These are phyloP conservation scores for Fusarium armeniacum DNA, from an alignment of 2,329 filamentous ascomycete species.

Conservation along the genomic window DNA sequence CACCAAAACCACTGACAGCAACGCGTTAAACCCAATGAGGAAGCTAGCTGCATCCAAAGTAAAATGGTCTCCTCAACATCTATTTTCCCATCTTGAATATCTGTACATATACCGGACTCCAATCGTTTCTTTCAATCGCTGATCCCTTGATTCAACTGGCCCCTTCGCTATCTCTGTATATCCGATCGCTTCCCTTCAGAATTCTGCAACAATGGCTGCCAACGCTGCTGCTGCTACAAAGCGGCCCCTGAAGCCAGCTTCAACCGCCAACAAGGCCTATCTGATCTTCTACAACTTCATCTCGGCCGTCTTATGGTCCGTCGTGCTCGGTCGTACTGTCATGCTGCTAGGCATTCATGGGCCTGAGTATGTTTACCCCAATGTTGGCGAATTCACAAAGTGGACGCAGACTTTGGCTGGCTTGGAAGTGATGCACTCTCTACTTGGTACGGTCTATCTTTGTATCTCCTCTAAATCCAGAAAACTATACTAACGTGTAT, in stretches of 20 bases:
- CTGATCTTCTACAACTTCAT: slow-evolving; percentile 87
- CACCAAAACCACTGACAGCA: slow-evolving; percentile 19
- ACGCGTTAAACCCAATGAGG: slow-evolving; percentile 39
- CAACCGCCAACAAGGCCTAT: slow-evolving; percentile 71
- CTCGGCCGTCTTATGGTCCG: slow-evolving; percentile 82
- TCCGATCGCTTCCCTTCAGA: neutral
- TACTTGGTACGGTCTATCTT: slow-evolving; percentile 70
- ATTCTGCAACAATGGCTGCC: slow-evolving; percentile 40
- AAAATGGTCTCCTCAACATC: slow-evolving; percentile 41
- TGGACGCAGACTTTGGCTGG: slow-evolving; percentile 87
- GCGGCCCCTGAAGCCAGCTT: slow-evolving; percentile 47
- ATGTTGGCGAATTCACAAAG: slow-evolving; percentile 76
- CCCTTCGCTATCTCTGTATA: neutral
- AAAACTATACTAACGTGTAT: slow-evolving; percentile 7
- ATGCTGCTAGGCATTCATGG: slow-evolving; percentile 67
- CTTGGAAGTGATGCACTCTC: slow-evolving; percentile 86
- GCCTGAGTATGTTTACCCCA: slow-evolving; percentile 70
- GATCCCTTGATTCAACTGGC: neutral
- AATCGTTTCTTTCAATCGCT: neutral
- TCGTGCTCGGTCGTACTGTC: slow-evolving; percentile 78
- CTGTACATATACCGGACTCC: neutral
- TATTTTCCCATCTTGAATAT: slow-evolving; percentile 23
- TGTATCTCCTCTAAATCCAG: neutral
- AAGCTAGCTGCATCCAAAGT: slow-evolving; percentile 22
- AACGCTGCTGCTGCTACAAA: slow-evolving; percentile 43